phyloP scores from a whole-genome alignment of 768 basidiomycete genomes.

The Paxillus ammoniavirescens region DNA sequence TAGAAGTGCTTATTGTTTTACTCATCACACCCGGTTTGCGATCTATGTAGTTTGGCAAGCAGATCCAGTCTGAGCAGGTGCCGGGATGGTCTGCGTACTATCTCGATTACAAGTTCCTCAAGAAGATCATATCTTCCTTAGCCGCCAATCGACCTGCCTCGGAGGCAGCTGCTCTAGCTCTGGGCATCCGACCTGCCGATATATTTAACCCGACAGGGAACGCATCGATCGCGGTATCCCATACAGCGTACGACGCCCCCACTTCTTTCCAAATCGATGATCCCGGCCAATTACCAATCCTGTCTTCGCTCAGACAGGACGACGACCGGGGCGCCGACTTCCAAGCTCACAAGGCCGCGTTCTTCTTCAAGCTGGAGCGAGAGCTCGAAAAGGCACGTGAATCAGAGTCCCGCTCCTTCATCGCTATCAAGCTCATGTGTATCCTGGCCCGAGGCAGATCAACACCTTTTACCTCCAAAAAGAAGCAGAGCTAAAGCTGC shows the following conservation, averaged over 20 bases:
- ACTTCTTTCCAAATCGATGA: conserved; percentile 33
- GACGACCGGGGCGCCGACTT: conserved; percentile 80
- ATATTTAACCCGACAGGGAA: conserved; percentile 36
- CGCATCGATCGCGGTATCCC: conserved; percentile 29
- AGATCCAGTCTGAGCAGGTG: conserved; percentile 92
- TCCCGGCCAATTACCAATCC: conserved; percentile 53
- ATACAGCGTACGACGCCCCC: conserved; percentile 8
- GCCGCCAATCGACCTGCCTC: conserved; percentile 86
- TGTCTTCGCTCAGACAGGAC: conserved; percentile 61
- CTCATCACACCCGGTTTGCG: neutral
- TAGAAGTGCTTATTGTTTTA: no score
- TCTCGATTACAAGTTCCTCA: conserved; percentile 97
- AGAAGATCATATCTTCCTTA: conserved; percentile 97
- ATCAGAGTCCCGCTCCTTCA: conserved; percentile 2
- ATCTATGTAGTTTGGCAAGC: conserved; percentile 86
- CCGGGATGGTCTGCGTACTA: conserved; percentile 97
- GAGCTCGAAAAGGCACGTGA: conserved; percentile 89
- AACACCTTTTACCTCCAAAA: conserved; percentile 97
- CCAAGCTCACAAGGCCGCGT: conserved; percentile 93
- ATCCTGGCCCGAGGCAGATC: conserved; percentile 55
- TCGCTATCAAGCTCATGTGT: conserved; percentile 3
- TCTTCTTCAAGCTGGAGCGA: conserved; percentile 98
- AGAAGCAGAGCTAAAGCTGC: conserved; percentile 89
- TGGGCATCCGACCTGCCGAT: conserved; percentile 74
- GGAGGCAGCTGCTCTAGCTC: conserved; percentile 83